Conservation (phyloP, 768 basidiomycete genomes). For the Plicaturopsis crispa region DNA sequence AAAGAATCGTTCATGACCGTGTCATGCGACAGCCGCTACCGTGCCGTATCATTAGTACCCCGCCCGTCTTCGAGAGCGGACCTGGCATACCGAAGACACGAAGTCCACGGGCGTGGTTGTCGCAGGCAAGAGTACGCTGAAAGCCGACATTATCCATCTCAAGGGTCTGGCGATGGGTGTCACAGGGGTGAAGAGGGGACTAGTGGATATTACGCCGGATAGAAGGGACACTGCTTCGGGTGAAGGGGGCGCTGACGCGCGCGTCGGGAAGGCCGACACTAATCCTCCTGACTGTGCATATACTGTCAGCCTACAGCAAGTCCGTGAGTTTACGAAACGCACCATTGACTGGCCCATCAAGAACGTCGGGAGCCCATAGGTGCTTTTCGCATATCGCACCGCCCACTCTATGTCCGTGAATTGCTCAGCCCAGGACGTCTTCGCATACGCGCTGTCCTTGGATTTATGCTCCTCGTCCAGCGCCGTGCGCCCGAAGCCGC, state of each 20-base stretch:
- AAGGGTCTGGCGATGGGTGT: constrained; percentile 44
- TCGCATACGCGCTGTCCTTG: constrained; percentile 54
- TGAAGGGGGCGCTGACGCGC: constrained; percentile 26
- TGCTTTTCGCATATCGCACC: constrained; percentile 37
- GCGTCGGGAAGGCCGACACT: constrained; percentile 54
- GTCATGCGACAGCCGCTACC: constrained; percentile 61
- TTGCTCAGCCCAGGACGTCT: constrained; percentile 56
- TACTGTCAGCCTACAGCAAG: too few relatives aligned
- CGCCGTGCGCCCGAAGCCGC: constrained; percentile 74
- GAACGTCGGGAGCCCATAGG: constrained; percentile 51
- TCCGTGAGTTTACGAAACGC: too few relatives aligned
- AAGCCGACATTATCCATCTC: too few relatives aligned
- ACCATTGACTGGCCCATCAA: constrained; percentile 81
- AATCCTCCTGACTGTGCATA: too few relatives aligned
- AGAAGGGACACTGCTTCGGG: constrained; percentile 32
- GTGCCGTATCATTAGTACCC: too few relatives aligned
- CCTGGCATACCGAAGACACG: too few relatives aligned
- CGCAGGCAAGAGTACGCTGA: too few relatives aligned
- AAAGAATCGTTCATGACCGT: constrained; percentile 40
- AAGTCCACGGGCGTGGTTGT: too few relatives aligned
- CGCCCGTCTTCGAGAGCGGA: too few relatives aligned
- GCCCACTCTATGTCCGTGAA: constrained; percentile 68
- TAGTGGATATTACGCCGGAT: constrained; percentile 57
- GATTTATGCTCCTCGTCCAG: constrained; percentile 47
- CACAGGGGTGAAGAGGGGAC: constrained; percentile 63